Conservation (phyloP, 495 filamentous ascomycete species). For the Elaphomyces granulatus region DNA sequence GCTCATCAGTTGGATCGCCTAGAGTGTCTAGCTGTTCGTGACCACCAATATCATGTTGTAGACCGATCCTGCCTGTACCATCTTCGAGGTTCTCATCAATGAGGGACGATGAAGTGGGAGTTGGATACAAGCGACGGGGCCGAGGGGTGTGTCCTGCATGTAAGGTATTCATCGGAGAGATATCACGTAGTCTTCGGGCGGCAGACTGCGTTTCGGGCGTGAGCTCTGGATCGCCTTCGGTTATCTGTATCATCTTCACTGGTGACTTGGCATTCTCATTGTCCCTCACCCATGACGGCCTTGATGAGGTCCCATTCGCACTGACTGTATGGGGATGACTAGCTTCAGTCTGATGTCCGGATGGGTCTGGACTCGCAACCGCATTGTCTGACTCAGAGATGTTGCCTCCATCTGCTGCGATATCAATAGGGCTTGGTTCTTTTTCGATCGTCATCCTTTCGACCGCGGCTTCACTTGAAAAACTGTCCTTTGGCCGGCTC, state of each 20-base stretch:
- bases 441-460: slow-evolving; percentile 28
- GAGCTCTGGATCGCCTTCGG: neutral
- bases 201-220: slow-evolving; percentile 3
- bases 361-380: neutral
- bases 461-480: too few species aligned
- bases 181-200: slow-evolving; percentile 3
- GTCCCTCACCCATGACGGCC: neutral
- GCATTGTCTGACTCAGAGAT: neutral
- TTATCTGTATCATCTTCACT: neutral
- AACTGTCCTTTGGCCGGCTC: too few species aligned
- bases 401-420: slow-evolving; percentile 21
- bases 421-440: slow-evolving; percentile 25
- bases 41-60: slow-evolving; percentile 3
- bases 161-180: slow-evolving; percentile 21
- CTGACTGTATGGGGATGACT: neutral
- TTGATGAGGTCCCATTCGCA: neutral
- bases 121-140: slow-evolving; percentile 24
- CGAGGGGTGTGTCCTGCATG: slow-evolving; percentile 19
- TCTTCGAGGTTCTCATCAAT: slow-evolving; percentile 20
- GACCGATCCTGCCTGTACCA: neutral
- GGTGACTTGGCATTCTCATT: neutral
- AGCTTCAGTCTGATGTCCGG: neutral
- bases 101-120: slow-evolving; percentile 29
- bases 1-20: slow-evolving; percentile 28
- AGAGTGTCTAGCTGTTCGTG: slow-evolving; percentile 3